Evolutionary conservation across 345 rosid species (phyloP).

Genomic region (Odontarrhena argentea): DNA sequence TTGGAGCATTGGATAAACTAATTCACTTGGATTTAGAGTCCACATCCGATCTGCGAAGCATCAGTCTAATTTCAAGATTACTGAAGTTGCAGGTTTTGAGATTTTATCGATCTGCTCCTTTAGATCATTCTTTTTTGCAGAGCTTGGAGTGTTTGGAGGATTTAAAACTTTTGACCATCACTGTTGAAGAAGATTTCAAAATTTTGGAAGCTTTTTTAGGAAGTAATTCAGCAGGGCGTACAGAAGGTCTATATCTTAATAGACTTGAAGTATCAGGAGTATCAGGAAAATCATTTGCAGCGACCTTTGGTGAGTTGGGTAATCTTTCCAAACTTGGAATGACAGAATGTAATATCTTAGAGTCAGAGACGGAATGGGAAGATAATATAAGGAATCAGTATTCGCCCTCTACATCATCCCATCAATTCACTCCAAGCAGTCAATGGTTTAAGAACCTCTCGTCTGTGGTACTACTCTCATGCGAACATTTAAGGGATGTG

Average conservation of each 20-base stretch:
- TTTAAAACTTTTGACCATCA: conserved; percentile 18
- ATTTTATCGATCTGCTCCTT: conserved; percentile 10
- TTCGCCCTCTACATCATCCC: no score
- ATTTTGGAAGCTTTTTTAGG: not conserved
- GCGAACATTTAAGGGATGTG: no score
- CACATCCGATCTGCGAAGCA: not conserved
- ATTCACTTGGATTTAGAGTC: conserved; percentile 29
- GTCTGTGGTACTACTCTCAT: no score
- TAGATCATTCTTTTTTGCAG: not conserved
- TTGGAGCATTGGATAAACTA: not conserved
- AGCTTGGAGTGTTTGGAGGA: not conserved
- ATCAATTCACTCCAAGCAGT: no score
- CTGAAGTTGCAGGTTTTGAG: conserved; percentile 14
- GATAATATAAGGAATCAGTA: no score
- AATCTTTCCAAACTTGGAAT: no score
- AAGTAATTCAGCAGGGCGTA: not conserved
- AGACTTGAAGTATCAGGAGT: not conserved
- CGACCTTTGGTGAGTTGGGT: no score
- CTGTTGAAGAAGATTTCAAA: not conserved
- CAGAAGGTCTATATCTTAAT: conserved; percentile 5
- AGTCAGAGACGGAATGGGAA: no score
- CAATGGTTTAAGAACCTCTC: no score
- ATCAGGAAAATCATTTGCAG: no score
- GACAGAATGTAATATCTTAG: no score
- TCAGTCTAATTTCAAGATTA: conserved; percentile 4